phyloP scores from a whole-genome alignment of 208 protist genomes.

The Trypanosoma theileri region DNA sequence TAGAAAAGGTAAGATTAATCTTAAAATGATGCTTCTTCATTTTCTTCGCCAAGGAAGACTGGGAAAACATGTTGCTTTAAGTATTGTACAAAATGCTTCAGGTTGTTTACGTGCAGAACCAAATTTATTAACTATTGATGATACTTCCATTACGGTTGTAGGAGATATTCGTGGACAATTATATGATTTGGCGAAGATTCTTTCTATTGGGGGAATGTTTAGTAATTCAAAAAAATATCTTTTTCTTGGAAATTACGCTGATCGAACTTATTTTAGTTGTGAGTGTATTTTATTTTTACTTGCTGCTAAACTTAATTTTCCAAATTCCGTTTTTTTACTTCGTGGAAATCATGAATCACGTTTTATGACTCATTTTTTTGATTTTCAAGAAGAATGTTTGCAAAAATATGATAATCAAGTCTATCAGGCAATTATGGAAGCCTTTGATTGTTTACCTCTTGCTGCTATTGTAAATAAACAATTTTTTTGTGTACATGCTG shows the following conservation, averaged over 20 bases:
- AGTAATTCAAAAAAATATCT: constrained; percentile 93
- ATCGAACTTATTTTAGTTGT: constrained; percentile 95
- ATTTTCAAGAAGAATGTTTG: constrained; percentile 93
- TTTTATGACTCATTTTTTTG: constrained; percentile 89
- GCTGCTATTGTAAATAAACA: constrained; percentile 97
- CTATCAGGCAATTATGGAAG: constrained; percentile 40
- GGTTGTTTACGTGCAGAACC: constrained; percentile 54
- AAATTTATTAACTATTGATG: constrained; percentile 54
- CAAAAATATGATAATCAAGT: constrained; percentile 87
- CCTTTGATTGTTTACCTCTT: constrained; percentile 98
- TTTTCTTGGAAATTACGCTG: constrained; percentile 99
- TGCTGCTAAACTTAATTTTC: constrained; percentile 94
- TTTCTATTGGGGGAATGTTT: constrained; percentile 62
- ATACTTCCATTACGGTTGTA: constrained; percentile 78
- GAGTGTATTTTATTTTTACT: constrained; percentile 97
- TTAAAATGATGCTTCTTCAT: constrained; percentile 58
- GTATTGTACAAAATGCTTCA: constrained; percentile 54
- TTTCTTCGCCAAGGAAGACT: constrained; percentile 66
- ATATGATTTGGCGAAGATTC: constrained; percentile 88
- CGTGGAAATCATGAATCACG: constrained; percentile 92
- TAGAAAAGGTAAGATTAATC: constrained; percentile 28
- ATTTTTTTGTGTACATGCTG: constrained; percentile 99
- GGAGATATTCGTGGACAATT: constrained; percentile 95
- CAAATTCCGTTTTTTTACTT: constrained; percentile 87
- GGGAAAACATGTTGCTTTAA: constrained; percentile 44